Evolutionary conservation across 805 yeast species (phyloP).

Genomic region (Saccharomycopsis vini): DNA sequence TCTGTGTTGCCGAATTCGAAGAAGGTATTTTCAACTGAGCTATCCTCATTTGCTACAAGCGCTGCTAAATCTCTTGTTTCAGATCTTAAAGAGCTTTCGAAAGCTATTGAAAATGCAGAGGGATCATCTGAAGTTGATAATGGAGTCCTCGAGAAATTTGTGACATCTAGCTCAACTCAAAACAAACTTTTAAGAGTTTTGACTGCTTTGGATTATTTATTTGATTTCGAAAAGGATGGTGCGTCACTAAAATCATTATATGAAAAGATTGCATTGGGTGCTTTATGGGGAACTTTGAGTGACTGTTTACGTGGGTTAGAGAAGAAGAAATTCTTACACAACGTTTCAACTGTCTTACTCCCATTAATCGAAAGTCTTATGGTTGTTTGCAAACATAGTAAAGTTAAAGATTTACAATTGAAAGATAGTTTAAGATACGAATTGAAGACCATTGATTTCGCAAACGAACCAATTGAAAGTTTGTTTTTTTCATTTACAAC

Average conservation of each 20-base stretch:
- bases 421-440: conserved; percentile 54
- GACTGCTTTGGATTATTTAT: conserved; percentile 81
- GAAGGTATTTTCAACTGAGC: conserved; percentile 54
- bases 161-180: conserved; percentile 77
- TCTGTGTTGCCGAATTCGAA: conserved; percentile 54
- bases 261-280: conserved; percentile 58
- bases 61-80: conserved; percentile 46
- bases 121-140: conserved; percentile 41
- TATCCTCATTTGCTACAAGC: conserved; percentile 53
- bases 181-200: conserved; percentile 77
- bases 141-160: conserved; percentile 54
- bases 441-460: conserved; percentile 54
- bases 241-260: conserved; percentile 50
- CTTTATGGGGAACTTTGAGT: conserved; percentile 79
- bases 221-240: conserved; percentile 33
- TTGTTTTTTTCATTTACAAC: conserved; percentile 82
- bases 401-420: conserved; percentile 46
- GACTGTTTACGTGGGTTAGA: conserved; percentile 59
- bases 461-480: conserved; percentile 66
- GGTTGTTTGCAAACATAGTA: conserved; percentile 91
- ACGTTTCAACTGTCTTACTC: conserved; percentile 68
- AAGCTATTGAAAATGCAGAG: conserved; percentile 32
- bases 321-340: conserved; percentile 43
- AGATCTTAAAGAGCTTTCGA: conserved; percentile 45
- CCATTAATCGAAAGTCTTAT: conserved; percentile 87